Evolutionary conservation across 1,284 basidiomycete species (phyloP), one percentile per base, ranked within the genome.

Genomic region (Inonotus obliquus): DNA sequence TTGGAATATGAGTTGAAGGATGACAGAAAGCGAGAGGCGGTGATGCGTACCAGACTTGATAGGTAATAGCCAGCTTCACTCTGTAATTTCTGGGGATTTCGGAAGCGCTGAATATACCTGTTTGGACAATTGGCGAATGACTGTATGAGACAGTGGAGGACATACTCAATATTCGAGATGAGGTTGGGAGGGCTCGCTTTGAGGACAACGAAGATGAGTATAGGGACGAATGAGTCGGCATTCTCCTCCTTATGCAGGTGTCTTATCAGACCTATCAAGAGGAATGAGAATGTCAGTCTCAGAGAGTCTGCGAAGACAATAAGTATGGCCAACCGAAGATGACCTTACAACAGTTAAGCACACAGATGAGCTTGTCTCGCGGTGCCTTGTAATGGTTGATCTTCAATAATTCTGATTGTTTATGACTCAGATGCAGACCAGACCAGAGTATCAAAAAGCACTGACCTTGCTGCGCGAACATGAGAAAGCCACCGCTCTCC

Each of bases 361-460:
- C 91, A 76, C 97, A 99, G 64, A 99, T 99, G 65, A 98, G 80
- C 77, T 99, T 99, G 76, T 99, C 96, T 52, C 96, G 81, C 10
- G 96, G 96, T 21, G 96, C 96, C 74, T 98, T 98, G 80, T 98
- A 99, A 73, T 98, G 94, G 72, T 98, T 98, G 68, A 99, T 91
- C 81, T 98, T 99, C 69, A 94, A 75, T 52, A 99, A 78, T 74
- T 98, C 95, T 93, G 69, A 37, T 19, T 2, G 11, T 35, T 5
- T 55, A 62, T 27, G 60, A 54, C 29, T 23, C 5, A 52, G 11
- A n/a, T 13, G 9, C 37, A 17, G 32, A 49, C 23, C 23, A 19
- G 19, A 29, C 27, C 38, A 49, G 1, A 39, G 35, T 35, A 41
- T n/a, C 2, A 29, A 65, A 29, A 65, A 70, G 17, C 5, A 86